Percentiles rank a stretch among this genome's conserved stretches.
These are phyloP conservation scores for Sambucus nigra DNA, from an alignment of 129 eudicot genomes.

Conservation along the genomic window DNA sequence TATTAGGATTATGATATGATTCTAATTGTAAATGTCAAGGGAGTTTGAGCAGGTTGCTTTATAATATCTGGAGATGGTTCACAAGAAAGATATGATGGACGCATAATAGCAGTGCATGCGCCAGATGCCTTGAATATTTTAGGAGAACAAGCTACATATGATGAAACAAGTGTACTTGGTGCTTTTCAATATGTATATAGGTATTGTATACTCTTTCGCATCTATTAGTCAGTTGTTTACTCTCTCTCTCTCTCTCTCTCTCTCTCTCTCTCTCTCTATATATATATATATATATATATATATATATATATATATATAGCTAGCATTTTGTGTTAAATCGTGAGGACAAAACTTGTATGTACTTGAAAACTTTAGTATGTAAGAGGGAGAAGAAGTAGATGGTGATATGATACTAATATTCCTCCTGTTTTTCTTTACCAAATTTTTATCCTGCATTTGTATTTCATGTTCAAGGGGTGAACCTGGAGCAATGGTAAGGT, in stretches of 20 bases:
- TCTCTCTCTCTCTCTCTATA: too few relatives aligned
- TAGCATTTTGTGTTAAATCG: too few relatives aligned
- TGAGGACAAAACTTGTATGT: too few relatives aligned
- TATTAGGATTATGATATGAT: background rate
- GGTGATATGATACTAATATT: too few relatives aligned
- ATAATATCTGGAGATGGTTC: slow-evolving; percentile 48
- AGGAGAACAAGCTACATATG: slow-evolving; percentile 69
- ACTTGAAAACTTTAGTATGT: too few relatives aligned
- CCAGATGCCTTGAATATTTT: slow-evolving; percentile 78
- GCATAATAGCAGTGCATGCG: slow-evolving; percentile 83
- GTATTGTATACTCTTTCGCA: slow-evolving; percentile 16
- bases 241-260: background rate
- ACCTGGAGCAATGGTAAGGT: too few relatives aligned
- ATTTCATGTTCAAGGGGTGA: too few relatives aligned
- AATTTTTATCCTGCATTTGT: too few relatives aligned
- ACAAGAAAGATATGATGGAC: slow-evolving; percentile 48
- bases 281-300: background rate
- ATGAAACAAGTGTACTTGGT: slow-evolving; percentile 73
- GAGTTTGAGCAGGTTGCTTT: slow-evolving; percentile 37
- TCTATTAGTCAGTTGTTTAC: too few relatives aligned
- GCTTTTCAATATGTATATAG: slow-evolving; percentile 89
- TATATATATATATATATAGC: background rate
- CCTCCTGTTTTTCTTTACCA: too few relatives aligned
- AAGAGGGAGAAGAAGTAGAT: too few relatives aligned
- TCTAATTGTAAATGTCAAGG: slow-evolving; percentile 10